phyloP scores from a whole-genome alignment of 352 stramenopile species.

The Ophiocytium majus region DNA sequence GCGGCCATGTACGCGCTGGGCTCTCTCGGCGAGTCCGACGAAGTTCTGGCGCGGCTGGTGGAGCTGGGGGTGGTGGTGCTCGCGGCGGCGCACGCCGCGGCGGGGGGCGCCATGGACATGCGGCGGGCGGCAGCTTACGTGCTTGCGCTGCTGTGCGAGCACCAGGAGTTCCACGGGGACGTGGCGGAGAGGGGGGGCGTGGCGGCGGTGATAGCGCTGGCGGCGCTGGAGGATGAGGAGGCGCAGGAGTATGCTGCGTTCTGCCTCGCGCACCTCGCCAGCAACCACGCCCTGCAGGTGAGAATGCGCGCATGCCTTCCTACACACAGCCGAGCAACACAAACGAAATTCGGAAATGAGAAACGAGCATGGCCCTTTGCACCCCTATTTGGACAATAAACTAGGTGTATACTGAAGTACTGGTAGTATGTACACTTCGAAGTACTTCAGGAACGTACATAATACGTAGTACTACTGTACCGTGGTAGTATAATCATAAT shows the following conservation, averaged over 20 bases:
- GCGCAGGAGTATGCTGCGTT: slow-evolving; percentile 93
- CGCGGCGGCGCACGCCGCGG: slow-evolving; percentile 71
- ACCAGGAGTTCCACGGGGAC: slow-evolving; percentile 83
- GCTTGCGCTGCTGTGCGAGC: slow-evolving; percentile 82
- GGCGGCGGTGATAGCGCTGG: slow-evolving; percentile 79
- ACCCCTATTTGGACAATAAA: too few relatives aligned
- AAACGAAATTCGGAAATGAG: too few relatives aligned
- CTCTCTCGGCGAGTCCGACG: slow-evolving; percentile 81
- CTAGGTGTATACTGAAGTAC: too few relatives aligned
- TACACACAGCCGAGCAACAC: too few relatives aligned
- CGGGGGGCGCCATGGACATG: slow-evolving; percentile 82
- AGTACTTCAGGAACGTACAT: too few relatives aligned
- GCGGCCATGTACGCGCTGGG: slow-evolving; percentile 84
- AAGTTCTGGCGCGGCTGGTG: slow-evolving; percentile 83
- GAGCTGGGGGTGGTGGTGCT: slow-evolving; percentile 76
- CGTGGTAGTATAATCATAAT: too few relatives aligned
- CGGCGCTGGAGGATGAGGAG: slow-evolving; percentile 88
- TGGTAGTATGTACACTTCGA: too few relatives aligned
- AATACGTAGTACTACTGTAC: too few relatives aligned
- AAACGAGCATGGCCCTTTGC: too few relatives aligned
- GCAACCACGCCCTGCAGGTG: slow-evolving; percentile 84
- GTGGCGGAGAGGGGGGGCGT: slow-evolving; percentile 78
- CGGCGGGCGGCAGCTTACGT: slow-evolving; percentile 87
- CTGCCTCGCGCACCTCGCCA: slow-evolving; percentile 85
- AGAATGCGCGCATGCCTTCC: too few relatives aligned